phyloP scores from a whole-genome alignment of 106 monocot species.

The Apostasia ramifera region DNA sequence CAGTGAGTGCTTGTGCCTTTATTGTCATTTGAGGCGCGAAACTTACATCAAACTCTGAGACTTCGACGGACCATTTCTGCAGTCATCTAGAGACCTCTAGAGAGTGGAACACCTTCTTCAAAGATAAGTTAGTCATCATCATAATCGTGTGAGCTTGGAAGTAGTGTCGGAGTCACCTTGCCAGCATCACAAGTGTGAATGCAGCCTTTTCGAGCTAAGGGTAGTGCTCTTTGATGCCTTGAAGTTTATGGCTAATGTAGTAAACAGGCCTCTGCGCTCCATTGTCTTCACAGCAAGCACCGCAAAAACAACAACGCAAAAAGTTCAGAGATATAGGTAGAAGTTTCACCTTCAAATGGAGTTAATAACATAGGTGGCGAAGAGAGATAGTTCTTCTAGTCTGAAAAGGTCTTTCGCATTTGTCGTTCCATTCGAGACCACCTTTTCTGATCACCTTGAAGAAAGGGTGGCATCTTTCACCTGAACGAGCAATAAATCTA shows the following conservation, averaged over 20 bases:
- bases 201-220: neutral
- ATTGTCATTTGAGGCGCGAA: no score
- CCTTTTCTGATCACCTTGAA: neutral
- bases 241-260: neutral
- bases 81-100: no score
- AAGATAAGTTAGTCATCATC: no score
- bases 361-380: neutral
- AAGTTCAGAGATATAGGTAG: neutral
- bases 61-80: no score
- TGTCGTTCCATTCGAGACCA: neutral
- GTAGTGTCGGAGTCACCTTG: neutral
- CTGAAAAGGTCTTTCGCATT: neutral
- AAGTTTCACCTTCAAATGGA: neutral
- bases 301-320: neutral
- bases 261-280: neutral
- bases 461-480: neutral
- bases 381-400: neutral
- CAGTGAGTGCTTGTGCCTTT: no score
- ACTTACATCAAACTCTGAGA: no score
- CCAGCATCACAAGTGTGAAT: neutral
- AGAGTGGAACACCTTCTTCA: no score
- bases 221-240: neutral
- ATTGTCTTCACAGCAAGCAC: neutral
- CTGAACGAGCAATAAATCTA: no score
- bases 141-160: neutral